phyloP scores from a whole-genome alignment of 176 grass and related monocot species.

The Avena eriantha region DNA sequence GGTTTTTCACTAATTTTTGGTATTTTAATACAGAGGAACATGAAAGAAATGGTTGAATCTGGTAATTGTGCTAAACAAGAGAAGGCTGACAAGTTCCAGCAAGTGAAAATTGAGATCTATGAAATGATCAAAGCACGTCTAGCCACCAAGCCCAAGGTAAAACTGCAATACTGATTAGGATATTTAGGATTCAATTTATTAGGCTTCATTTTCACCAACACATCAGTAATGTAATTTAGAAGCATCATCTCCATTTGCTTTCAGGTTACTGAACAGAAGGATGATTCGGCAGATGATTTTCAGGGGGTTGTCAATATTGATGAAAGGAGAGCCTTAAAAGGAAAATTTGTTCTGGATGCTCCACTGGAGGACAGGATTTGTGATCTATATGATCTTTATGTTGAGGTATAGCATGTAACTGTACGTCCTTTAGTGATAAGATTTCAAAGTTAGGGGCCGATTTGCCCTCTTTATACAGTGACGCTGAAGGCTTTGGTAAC shows the following conservation, averaged over 20 bases:
- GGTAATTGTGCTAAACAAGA: slow-evolving; percentile 76
- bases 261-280: slow-evolving; percentile 48
- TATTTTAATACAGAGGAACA: slow-evolving; percentile 65
- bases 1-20: slow-evolving; percentile 7
- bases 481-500: not conserved
- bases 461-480: not conserved
- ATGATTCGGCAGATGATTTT: slow-evolving; percentile 65
- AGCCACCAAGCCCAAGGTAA: slow-evolving; percentile 64
- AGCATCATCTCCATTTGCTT: slow-evolving; percentile 9
- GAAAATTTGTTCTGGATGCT: slow-evolving; percentile 67
- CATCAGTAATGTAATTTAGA: slow-evolving; percentile 16
- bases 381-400: slow-evolving; percentile 87
- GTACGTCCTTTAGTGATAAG: not conserved
- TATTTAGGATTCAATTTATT: slow-evolving; percentile 17
- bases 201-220: slow-evolving; percentile 12
- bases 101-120: slow-evolving; percentile 74
- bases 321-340: slow-evolving; percentile 55
- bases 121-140: slow-evolving; percentile 73
- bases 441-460: not conserved
- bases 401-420: slow-evolving; percentile 71
- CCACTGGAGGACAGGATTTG: slow-evolving; percentile 82
- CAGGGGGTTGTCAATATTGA: slow-evolving; percentile 58
- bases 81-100: slow-evolving; percentile 72
- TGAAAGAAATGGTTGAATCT: slow-evolving; percentile 84
- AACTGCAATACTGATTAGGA: slow-evolving; percentile 1